phyloP scores from a whole-genome alignment of 371 early-diverging fungal genomes.

The Mucor indicus region DNA sequence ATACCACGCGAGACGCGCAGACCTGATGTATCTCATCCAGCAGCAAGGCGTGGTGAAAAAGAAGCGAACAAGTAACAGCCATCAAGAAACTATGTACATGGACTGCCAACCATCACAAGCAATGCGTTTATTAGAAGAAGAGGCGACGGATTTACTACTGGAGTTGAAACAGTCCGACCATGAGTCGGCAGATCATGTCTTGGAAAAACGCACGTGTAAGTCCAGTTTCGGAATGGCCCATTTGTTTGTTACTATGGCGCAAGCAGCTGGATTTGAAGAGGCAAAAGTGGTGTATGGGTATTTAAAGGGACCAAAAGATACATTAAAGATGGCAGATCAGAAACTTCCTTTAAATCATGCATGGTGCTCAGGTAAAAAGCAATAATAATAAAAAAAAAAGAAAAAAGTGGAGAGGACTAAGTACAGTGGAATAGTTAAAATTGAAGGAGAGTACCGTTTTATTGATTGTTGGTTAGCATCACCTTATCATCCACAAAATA shows the following conservation, averaged over 20 bases:
- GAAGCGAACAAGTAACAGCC: background rate
- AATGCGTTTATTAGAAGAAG: constrained; percentile 11
- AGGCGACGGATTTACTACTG: too few relatives aligned
- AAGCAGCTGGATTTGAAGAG: constrained; percentile 52
- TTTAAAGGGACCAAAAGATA: constrained; percentile 45
- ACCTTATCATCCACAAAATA: constrained; percentile 34
- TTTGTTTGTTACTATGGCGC: constrained; percentile 57
- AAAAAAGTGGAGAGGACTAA: background rate
- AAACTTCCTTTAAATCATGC: constrained; percentile 51
- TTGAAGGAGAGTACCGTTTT: constrained; percentile 60
- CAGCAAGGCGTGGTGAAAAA: too few relatives aligned
- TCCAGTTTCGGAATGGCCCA: constrained; percentile 56
- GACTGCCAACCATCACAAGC: too few relatives aligned
- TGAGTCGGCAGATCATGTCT: constrained; percentile 43
- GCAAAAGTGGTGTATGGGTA: constrained; percentile 55
- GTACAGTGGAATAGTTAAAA: constrained; percentile 33
- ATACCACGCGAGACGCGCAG: constrained; percentile 13
- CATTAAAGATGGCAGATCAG: constrained; percentile 18
- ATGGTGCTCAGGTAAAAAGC: constrained; percentile 61
- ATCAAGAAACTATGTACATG: too few relatives aligned
- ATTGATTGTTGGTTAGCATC: constrained; percentile 64
- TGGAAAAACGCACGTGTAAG: constrained; percentile 34
- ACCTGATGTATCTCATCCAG: too few relatives aligned
- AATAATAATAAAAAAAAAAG: background rate
- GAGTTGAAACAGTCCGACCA: too few relatives aligned